Evolutionary conservation across 2,329 filamentous ascomycete species (phyloP), one percentile per base, ranked within the genome.

Genomic region (Trematosphaeria pertusa): DNA sequence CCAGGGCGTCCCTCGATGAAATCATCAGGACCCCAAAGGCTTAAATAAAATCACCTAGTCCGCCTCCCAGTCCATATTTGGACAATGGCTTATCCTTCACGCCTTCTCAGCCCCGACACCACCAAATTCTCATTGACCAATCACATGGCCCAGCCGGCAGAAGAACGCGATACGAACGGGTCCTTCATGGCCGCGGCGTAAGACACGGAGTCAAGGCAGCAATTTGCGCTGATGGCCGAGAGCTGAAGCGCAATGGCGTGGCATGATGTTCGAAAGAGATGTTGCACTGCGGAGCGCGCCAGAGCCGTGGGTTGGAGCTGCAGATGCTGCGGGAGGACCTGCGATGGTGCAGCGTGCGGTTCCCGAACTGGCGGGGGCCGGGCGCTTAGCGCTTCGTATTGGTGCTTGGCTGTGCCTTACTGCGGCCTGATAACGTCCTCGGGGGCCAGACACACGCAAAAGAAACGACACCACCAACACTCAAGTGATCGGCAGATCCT

Each of bases 41-140:
- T 44, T 24, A 33, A 46, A 46, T 46, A 46, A 28, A 8, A 28
- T 28, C 8, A n/a, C n/a, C n/a, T n/a, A 33, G 33, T 36, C 14
- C 14, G 20, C 32, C 17, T 28, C 34, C 22, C 19, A 21, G 17
- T 31, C 49, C 49, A 43, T 39, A 36, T 49, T 53, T 49, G 46
- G 50, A 18, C 36, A 50, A 53, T 53, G 46, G 46, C 42, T 50
- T 15, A 45, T 24, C 24, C 19, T 24, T 28, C 18, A n/a, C n/a
- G 24, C 24, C 8, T 7, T 28, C 37, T 50, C 46, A 50, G 46
- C 50, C 50, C 46, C 42, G 30, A 42, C 11, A 28, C 37, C 31
- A 30, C 12, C 33, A 34, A 37, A 43, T 37, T 12, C 19, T 34
- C 5, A 21, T 28, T 19, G 24, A 42, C 50, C 50, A 50, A 53